Percentiles rank a stretch among this genome's conserved stretches.
phyloP scores from a whole-genome alignment of 1,284 basidiomycete genomes.

The Fistulinella staudtii region DNA sequence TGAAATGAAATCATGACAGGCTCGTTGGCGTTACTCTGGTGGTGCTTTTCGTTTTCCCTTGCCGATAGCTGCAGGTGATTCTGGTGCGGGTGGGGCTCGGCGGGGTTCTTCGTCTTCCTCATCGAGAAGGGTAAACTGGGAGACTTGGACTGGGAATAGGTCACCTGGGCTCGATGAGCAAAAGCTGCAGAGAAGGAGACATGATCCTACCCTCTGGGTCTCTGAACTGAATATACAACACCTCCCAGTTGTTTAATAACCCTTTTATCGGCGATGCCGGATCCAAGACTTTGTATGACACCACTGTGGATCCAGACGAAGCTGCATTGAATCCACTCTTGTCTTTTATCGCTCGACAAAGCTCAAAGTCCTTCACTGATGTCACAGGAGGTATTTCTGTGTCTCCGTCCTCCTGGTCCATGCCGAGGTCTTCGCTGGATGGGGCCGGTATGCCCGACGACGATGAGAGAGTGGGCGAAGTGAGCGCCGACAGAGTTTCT shows the following conservation, averaged over 20 bases:
- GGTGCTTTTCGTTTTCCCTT: constrained; percentile 50
- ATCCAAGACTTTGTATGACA: constrained; percentile 47
- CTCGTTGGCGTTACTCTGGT: constrained; percentile 24
- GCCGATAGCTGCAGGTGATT: constrained; percentile 18
- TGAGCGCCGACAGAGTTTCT: constrained; percentile 59
- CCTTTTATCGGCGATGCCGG: constrained; percentile 46
- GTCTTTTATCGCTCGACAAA: constrained; percentile 52
- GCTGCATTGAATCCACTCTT: constrained; percentile 44
- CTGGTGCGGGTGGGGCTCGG: constrained; percentile 13
- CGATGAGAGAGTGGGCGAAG: constrained; percentile 38
- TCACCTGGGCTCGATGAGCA: constrained; percentile 31
- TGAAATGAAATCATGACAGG: too few relatives aligned
- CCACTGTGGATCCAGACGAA: constrained; percentile 1
- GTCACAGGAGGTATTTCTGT: constrained; percentile 45
- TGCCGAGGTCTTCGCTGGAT: constrained; percentile 24
- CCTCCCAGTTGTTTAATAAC: constrained; percentile 58
- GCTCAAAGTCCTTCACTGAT: constrained; percentile 56
- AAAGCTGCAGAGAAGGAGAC: neutral
- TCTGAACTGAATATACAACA: constrained; percentile 61
- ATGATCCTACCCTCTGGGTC: constrained; percentile 50
- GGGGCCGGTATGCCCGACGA: constrained; percentile 19
- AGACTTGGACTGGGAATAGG: constrained; percentile 42
- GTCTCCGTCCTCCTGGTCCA: constrained; percentile 11
- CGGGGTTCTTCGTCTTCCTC: constrained; percentile 44
- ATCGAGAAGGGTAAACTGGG: constrained; percentile 37